phyloP scores from a whole-genome alignment of 192 early-diverging fungal species.

The Cetraspora pellucida region DNA sequence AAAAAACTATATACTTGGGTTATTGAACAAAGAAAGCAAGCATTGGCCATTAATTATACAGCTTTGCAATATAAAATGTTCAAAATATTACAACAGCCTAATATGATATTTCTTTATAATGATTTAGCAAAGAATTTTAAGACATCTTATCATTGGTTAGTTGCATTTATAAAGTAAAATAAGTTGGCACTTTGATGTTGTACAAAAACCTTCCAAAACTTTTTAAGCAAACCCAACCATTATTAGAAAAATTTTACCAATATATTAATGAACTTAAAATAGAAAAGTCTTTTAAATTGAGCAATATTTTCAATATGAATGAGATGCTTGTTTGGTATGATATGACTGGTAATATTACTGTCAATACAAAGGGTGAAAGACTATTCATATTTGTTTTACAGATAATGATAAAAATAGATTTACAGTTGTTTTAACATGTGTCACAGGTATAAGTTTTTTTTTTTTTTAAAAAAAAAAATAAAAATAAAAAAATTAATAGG shows the following conservation, averaged over 20 bases:
- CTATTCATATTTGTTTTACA: neutral
- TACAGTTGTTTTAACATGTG: constrained; percentile 17
- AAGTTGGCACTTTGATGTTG: neutral
- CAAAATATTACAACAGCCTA: neutral
- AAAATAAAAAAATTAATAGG: neutral
- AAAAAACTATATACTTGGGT: constrained; percentile 18
- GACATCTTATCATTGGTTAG: neutral
- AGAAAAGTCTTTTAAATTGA: neutral
- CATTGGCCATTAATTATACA: neutral
- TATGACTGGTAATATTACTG: neutral
- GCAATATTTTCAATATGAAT: constrained; percentile 7
- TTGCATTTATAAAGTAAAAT: neutral
- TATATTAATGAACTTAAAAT: neutral
- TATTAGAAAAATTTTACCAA: neutral
- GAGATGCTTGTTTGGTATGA: constrained; percentile 6
- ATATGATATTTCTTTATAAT: neutral
- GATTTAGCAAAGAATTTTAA: constrained; percentile 1
- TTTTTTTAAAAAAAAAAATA: too few relatives aligned
- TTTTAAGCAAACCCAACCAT: neutral
- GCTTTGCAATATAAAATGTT: neutral
- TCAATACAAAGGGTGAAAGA: constrained; percentile 6
- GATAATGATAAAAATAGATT: constrained; percentile 16
- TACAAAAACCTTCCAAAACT: constrained; percentile 1
- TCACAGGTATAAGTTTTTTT: neutral
- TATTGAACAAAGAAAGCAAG: constrained; percentile 16